Evolutionary conservation across 108 stramenopile genomes (phyloP), one percentile per base, ranked within the genome.

Genomic region (Aurantiochytrium sp.): DNA sequence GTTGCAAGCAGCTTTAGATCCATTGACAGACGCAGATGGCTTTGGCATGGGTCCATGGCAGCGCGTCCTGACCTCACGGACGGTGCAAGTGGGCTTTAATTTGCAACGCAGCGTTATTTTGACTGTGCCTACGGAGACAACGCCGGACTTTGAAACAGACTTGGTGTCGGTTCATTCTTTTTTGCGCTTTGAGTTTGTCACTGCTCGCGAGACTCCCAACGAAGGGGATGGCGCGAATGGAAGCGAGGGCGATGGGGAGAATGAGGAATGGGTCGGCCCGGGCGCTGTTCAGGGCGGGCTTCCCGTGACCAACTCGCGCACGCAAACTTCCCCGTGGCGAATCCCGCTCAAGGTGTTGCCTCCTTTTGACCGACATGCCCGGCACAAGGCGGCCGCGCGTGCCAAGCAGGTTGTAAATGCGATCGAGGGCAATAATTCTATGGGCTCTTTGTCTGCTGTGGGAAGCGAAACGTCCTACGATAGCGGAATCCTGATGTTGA

Each of bases 81-180:
- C 76, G 10, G 76, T 83, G 49, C 76, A 83, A 23, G 76, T 83
- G 25, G 76, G 49, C n/a, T 83, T 53, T 53, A 83, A 83, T 83
- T 45, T 83, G n/a, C 45, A 83, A 1, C 45, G 76, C 1, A 53
- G 49, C 51, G 6, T 83, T 2, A 83, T 83, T 23, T 16, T 83
- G 51, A 53, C 76, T 16, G 51, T 83, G n/a, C 76, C 76, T 35
- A 25, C 51, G 76, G 76, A 83, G 23, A 23, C 49, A 0, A 83
- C 76, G 28, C 76, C 76, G 10, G 76, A 83, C 28, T 83, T 83
- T 35, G 76, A 83, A 4, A 83, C 18, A 6, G 76, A 83, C 76
- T 45, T 83, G 6, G 49, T 83, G 43, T 53, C 49, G 25, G 76
- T 83, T 6, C 45, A 53, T 4, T 83, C 76, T 0, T 83, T 53